Evolutionary conservation across 2,329 filamentous ascomycete genomes (phyloP).

Genomic region (Albifimbria verrucaria): DNA sequence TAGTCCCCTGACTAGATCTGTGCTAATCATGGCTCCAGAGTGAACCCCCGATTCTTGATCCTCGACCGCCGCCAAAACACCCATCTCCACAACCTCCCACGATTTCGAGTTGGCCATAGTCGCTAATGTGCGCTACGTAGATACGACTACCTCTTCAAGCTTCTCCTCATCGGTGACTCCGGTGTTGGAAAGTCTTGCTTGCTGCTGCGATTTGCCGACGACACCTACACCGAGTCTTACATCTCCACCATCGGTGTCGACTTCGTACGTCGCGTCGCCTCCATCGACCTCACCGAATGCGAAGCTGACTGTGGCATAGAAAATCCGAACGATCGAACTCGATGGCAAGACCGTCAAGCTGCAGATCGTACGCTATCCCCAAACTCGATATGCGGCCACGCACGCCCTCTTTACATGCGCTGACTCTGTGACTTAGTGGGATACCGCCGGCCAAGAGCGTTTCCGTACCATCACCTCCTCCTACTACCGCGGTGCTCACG

Average conservation of each 20-base stretch:
- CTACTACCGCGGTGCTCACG: slow-evolving; percentile 98
- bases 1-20: slow-evolving; percentile 24
- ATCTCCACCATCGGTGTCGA: slow-evolving; percentile 99
- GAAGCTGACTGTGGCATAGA: too few species aligned
- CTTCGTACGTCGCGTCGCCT: slow-evolving; percentile 66
- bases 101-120: too few species aligned
- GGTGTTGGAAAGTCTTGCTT: slow-evolving; percentile 99
- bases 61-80: too few species aligned
- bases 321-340: slow-evolving; percentile 99
- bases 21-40: slow-evolving; percentile 25
- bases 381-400: not conserved
- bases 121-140: slow-evolving; percentile 44
- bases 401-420: not conserved
- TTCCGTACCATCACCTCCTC: slow-evolving; percentile 99
- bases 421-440: slow-evolving; percentile 65
- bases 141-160: slow-evolving; percentile 99
- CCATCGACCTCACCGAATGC: slow-evolving; percentile 4
- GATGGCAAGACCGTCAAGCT: slow-evolving; percentile 99
- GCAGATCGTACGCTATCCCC: slow-evolving; percentile 76
- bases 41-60: slow-evolving; percentile 7
- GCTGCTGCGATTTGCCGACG: slow-evolving; percentile 95
- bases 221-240: slow-evolving; percentile 99
- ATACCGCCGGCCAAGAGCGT: slow-evolving; percentile 97
- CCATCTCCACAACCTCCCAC: too few species aligned
- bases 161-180: slow-evolving; percentile 99